Percentiles rank a stretch among this genome's conserved stretches.
Conservation (phyloP, 2,329 filamentous ascomycete genomes). For the Teratosphaeria epicoccoides region DNA sequence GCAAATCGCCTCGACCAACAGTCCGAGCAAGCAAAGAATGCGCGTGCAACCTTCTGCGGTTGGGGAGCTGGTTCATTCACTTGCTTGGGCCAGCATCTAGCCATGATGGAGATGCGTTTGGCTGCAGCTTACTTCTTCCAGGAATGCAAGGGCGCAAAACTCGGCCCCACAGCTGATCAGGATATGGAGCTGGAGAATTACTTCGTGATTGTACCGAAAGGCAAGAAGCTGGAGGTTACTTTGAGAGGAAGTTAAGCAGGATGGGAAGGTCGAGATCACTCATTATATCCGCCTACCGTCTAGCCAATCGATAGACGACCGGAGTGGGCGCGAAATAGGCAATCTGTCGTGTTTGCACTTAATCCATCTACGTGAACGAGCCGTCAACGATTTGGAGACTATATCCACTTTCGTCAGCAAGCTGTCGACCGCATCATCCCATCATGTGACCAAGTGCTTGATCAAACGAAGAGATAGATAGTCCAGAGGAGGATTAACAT, state of each 20-base stretch:
- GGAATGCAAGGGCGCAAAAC: slow-evolving; percentile 10
- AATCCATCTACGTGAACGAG: too few species aligned
- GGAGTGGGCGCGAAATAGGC: too few species aligned
- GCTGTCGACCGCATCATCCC: too few species aligned
- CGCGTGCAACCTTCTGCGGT: slow-evolving; percentile 17
- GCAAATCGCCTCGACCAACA: neutral
- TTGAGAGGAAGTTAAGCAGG: slow-evolving; percentile 1
- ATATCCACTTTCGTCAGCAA: too few species aligned
- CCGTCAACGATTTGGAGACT: too few species aligned
- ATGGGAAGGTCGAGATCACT: too few species aligned
- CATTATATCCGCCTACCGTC: too few species aligned
- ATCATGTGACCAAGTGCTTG: too few species aligned
- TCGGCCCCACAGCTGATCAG: slow-evolving; percentile 15
- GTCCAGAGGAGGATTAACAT: too few species aligned
- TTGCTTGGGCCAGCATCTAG: slow-evolving; percentile 24
- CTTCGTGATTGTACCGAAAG: slow-evolving; percentile 23
- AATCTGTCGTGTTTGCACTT: too few species aligned
- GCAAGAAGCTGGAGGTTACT: slow-evolving; percentile 20
- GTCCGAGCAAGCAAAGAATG: slow-evolving; percentile 2
- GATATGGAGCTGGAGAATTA: slow-evolving; percentile 24
- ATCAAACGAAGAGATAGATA: too few species aligned
- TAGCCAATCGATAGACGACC: too few species aligned
- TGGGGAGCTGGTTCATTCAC: slow-evolving; percentile 20
- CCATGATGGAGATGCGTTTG: slow-evolving; percentile 21
- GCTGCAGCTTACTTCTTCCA: slow-evolving; percentile 20